Conservation (phyloP, 2,329 filamentous ascomycete genomes). For the Lachnellula willkommii region DNA sequence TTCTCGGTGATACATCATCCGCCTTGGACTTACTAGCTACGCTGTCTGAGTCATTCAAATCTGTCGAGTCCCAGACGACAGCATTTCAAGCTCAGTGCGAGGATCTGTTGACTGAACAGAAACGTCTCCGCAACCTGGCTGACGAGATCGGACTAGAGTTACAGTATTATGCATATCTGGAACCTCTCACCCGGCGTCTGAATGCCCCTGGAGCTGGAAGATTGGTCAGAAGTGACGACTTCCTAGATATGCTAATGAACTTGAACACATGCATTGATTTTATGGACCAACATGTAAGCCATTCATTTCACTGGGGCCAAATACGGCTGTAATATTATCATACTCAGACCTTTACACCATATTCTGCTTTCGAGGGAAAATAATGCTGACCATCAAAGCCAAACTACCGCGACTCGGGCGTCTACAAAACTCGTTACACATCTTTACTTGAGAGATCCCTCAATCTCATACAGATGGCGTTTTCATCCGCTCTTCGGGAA, state of each 20-base stretch:
- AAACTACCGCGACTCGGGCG: conserved; percentile 78
- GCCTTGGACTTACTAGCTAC: conserved; percentile 71
- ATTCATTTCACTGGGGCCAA: background rate
- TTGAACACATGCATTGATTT: conserved; percentile 89
- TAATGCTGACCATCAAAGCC: conserved; percentile 44
- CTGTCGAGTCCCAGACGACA: conserved; percentile 86
- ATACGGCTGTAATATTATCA: background rate
- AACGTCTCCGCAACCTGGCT: conserved; percentile 69
- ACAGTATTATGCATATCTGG: conserved; percentile 91
- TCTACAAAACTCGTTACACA: conserved; percentile 82
- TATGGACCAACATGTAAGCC: conserved; percentile 75
- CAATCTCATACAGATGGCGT: conserved; percentile 45
- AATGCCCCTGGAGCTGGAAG: conserved; percentile 88
- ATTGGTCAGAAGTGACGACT: conserved; percentile 76
- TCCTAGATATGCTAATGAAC: conserved; percentile 80
- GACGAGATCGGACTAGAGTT: conserved; percentile 82
- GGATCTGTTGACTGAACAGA: conserved; percentile 76
- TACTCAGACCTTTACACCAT: background rate
- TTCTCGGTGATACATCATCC: conserved; percentile 71
- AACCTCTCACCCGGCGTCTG: conserved; percentile 80
- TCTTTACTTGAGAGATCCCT: conserved; percentile 66
- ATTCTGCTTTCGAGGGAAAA: background rate
- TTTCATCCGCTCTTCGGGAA: conserved; percentile 38
- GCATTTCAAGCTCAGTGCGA: conserved; percentile 91
- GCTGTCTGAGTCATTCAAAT: conserved; percentile 78